Evolutionary conservation across 768 basidiomycete species (phyloP).

Genomic region (Myochromella boudieri): DNA sequence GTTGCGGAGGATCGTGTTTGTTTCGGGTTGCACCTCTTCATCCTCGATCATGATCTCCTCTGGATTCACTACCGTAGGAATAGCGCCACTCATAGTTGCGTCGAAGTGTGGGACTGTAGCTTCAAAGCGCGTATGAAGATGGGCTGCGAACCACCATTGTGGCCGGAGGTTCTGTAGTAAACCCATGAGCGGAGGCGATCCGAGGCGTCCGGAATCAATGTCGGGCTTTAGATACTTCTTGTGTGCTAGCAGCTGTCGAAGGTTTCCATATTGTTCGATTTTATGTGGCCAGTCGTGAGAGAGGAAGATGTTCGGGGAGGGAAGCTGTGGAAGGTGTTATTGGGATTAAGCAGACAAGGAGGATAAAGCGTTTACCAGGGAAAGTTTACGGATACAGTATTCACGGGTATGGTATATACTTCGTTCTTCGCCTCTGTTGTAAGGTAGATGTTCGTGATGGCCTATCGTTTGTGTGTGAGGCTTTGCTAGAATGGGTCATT

Average conservation of each 20-base stretch:
- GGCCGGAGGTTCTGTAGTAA: constrained; percentile 74
- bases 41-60: constrained; percentile 47
- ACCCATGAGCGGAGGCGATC: constrained; percentile 84
- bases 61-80: constrained; percentile 22
- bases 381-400: constrained; percentile 77
- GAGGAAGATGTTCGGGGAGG: constrained; percentile 73
- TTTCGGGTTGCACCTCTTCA: constrained; percentile 31
- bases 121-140: constrained; percentile 86
- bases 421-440: constrained; percentile 65
- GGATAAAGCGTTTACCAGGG: constrained; percentile 49
- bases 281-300: constrained; percentile 96
- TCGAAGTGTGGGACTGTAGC: constrained; percentile 55
- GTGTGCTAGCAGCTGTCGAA: constrained; percentile 58
- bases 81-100: neutral
- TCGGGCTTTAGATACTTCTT: constrained; percentile 82
- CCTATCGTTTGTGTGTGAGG: constrained; percentile 40
- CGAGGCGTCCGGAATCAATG: constrained; percentile 64
- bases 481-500: neutral
- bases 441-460: constrained; percentile 81
- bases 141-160: constrained; percentile 90
- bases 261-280: constrained; percentile 82
- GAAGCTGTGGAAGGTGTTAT: constrained; percentile 38
- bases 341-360: constrained; percentile 13
- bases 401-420: constrained; percentile 92
- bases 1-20: constrained; percentile 3